Evolutionary conservation across 495 filamentous ascomycete genomes (phyloP), one percentile per base, ranked within the genome.

Genomic region (Penicillium ochrochloron): DNA sequence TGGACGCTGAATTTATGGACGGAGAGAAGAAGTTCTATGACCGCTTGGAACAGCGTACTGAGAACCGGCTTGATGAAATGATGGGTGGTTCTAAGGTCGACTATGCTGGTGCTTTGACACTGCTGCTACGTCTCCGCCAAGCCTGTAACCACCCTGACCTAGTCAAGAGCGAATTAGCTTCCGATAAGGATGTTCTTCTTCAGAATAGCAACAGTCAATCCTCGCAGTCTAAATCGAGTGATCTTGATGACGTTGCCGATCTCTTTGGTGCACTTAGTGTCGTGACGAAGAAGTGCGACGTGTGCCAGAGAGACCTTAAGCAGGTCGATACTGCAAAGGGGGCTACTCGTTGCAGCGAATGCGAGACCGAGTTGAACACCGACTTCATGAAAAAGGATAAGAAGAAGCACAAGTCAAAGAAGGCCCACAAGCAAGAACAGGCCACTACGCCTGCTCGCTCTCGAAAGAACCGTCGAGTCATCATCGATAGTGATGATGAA

Each of bases 91-190:
- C 79, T 6, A 90, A 91, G 68, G 73, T 89, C 27, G 91, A 90
- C 72, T 94, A 94, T 76, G 89, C 90, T 23, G 88, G 88, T 64
- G 95, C 95, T 21, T 87, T 99, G 68, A 91, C 96, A 14, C 76
- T 99, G 63, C 84, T 99, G 15, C 79, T 99, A 63, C 89, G 95
- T 52, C 81, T 99, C 61, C 85, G 94, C 57, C 94, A 98, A 75
- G 89, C 92, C 39, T 99, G 95, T 77, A 97, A 99, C 71, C 95
- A 99, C 75, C 92, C 93, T 0, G 86, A 92, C 57, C 80, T 99
- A 59, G 87, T 97, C 57, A 92, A 90, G 62, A 88, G 88, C 54
- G 94, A 92, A 68, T 80, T 97, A 52, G 89, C 88, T 29, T 92
- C 91, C 65, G 94, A 99, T 70, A 90, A 89, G 64, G 95, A 98